Evolutionary conservation across 1,284 basidiomycete genomes (phyloP).

Genomic region (Agroathelia rolfsii): DNA sequence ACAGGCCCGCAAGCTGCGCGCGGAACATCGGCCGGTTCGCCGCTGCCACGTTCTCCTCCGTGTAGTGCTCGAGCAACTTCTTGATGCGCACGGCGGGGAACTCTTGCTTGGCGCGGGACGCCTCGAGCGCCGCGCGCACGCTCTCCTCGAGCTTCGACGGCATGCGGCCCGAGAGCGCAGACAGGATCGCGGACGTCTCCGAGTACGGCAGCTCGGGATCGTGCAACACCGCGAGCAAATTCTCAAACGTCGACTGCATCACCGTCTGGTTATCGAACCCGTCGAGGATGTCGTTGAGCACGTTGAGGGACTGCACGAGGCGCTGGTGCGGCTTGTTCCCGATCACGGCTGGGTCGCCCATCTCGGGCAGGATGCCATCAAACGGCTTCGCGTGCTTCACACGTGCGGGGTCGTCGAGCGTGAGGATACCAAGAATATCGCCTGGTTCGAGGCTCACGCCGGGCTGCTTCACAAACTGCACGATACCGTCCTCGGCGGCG

Average conservation of each 20-base stretch:
- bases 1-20: constrained; percentile 61
- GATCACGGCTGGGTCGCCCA: constrained; percentile 80
- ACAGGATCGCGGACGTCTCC: constrained; percentile 77
- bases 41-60: constrained; percentile 73
- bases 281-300: constrained; percentile 87
- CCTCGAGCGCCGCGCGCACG: constrained; percentile 74
- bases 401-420: constrained; percentile 91
- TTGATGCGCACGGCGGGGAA: constrained; percentile 82
- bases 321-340: constrained; percentile 92
- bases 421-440: constrained; percentile 95
- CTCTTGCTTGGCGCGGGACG: constrained; percentile 67
- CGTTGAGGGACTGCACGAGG: constrained; percentile 66
- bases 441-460: constrained; percentile 96
- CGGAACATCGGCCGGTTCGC: constrained; percentile 76
- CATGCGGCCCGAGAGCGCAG: constrained; percentile 88
- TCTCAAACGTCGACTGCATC: constrained; percentile 77
- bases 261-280: constrained; percentile 91
- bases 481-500: constrained; percentile 90
- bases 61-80: constrained; percentile 78
- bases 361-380: constrained; percentile 81
- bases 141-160: constrained; percentile 86
- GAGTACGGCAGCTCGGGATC: constrained; percentile 87
- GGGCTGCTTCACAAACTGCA: constrained; percentile 97
- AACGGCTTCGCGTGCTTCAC: constrained; percentile 99
- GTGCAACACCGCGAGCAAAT: constrained; percentile 69